Evolutionary conservation across 768 basidiomycete genomes (phyloP).

Genomic region (Russula olivacea): DNA sequence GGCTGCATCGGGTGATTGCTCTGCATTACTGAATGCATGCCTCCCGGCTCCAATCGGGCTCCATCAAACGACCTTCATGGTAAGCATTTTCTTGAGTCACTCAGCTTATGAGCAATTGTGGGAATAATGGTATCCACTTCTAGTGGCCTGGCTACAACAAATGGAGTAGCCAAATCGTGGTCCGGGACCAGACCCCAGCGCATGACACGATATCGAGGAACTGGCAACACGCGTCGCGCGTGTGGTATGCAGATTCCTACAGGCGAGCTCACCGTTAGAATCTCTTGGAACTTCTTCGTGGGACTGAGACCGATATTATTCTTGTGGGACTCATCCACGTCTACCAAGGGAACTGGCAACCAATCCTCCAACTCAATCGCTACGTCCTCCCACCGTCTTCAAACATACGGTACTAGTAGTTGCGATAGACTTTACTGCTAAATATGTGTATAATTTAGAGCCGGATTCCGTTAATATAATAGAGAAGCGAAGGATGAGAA

Average conservation of each 20-base stretch:
- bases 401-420: neutral
- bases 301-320: too few species aligned
- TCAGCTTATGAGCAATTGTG: neutral
- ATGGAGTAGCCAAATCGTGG: slow-evolving; percentile 9
- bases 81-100: neutral
- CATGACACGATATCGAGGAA: slow-evolving; percentile 5
- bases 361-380: slow-evolving; percentile 12
- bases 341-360: slow-evolving; percentile 20
- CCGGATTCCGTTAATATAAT: too few species aligned
- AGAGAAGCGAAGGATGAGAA: too few species aligned
- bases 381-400: neutral
- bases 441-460: too few species aligned
- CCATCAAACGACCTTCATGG: neutral
- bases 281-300: too few species aligned
- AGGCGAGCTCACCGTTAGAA: too few species aligned
- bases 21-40: neutral
- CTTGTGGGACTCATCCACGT: slow-evolving; percentile 19
- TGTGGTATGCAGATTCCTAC: too few species aligned
- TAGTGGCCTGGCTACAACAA: slow-evolving; percentile 19
- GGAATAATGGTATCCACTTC: neutral
- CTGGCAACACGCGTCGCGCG: neutral
- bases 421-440: neutral
- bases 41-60: neutral
- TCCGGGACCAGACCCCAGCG: slow-evolving; percentile 1
- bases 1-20: neutral